Conservation (phyloP, 257 asterid species). For the Salvia splendens region DNA sequence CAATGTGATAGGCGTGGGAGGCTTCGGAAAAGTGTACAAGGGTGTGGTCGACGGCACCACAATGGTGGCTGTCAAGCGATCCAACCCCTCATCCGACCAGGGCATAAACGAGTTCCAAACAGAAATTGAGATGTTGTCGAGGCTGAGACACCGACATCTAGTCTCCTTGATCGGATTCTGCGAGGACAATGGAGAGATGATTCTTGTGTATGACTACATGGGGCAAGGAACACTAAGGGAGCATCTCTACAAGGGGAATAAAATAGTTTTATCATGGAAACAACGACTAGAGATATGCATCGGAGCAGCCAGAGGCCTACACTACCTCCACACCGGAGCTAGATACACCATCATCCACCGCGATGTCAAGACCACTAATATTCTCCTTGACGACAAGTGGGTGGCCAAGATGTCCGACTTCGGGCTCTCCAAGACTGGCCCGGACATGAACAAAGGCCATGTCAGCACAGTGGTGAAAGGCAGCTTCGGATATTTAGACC, state of each 20-base stretch:
- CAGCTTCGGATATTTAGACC: slow-evolving; percentile 84
- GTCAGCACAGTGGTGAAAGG: slow-evolving; percentile 86
- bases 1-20: slow-evolving; percentile 89
- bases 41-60: slow-evolving; percentile 64
- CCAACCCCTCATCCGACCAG: slow-evolving; percentile 88
- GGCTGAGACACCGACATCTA: slow-evolving; percentile 72
- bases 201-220: slow-evolving; percentile 81
- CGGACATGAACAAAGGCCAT: slow-evolving; percentile 82
- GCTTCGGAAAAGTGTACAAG: slow-evolving; percentile 87
- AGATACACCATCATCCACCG: slow-evolving; percentile 87
- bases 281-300: slow-evolving; percentile 75
- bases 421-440: slow-evolving; percentile 81
- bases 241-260: slow-evolving; percentile 76
- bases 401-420: slow-evolving; percentile 92
- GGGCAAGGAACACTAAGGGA: slow-evolving; percentile 81
- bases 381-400: slow-evolving; percentile 81
- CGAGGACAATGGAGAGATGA: slow-evolving; percentile 86
- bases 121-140: slow-evolving; percentile 82
- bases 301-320: slow-evolving; percentile 86
- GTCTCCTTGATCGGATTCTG: slow-evolving; percentile 88
- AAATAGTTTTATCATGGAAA: slow-evolving; percentile 64
- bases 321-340: slow-evolving; percentile 86
- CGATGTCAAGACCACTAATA: slow-evolving; percentile 86
- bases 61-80: slow-evolving; percentile 78
- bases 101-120: slow-evolving; percentile 87